phyloP scores from a whole-genome alignment of 257 asterid genomes.

The Thymus mandschuricus region DNA sequence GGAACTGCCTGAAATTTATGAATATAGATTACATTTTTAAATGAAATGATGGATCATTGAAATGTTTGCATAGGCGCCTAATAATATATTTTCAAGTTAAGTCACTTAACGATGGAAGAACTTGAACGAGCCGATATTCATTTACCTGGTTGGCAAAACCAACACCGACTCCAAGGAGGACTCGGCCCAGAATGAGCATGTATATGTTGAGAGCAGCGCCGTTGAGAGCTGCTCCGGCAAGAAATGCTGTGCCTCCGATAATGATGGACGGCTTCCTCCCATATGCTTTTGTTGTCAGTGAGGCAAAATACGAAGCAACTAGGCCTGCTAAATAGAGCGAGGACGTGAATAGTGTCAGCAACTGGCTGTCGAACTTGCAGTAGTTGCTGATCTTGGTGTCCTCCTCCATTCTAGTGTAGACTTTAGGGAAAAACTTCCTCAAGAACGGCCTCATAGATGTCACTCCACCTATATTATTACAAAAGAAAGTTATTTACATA shows the following conservation, averaged over 20 bases:
- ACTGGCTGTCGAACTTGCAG: slow-evolving; percentile 75
- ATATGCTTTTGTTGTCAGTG: slow-evolving; percentile 49
- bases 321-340: slow-evolving; percentile 81
- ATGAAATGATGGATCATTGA: too few species aligned
- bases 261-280: slow-evolving; percentile 73
- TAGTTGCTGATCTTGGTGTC: slow-evolving; percentile 65
- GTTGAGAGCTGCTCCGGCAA: slow-evolving; percentile 69
- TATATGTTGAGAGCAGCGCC: slow-evolving; percentile 65
- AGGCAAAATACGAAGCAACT: slow-evolving; percentile 66
- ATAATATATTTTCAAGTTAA: too few species aligned
- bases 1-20: slow-evolving; percentile 68
- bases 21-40: too few species aligned
- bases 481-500: too few species aligned
- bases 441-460: slow-evolving; percentile 82
- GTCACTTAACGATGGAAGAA: too few species aligned
- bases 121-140: too few species aligned
- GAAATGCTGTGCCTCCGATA: slow-evolving; percentile 68
- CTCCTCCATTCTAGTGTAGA: slow-evolving; percentile 58
- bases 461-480: slow-evolving; percentile 64
- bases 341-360: slow-evolving; percentile 73
- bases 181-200: slow-evolving; percentile 73
- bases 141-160: slow-evolving; percentile 82
- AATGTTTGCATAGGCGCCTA: too few species aligned
- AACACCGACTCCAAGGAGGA: slow-evolving; percentile 76
- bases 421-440: slow-evolving; percentile 63